A percentile compares a stretch with the other conserved stretches of the same genome.
These are phyloP conservation scores for Aspergillus calidoustus DNA, from an alignment of 2,329 filamentous ascomycete genomes.

Conservation along the genomic window DNA sequence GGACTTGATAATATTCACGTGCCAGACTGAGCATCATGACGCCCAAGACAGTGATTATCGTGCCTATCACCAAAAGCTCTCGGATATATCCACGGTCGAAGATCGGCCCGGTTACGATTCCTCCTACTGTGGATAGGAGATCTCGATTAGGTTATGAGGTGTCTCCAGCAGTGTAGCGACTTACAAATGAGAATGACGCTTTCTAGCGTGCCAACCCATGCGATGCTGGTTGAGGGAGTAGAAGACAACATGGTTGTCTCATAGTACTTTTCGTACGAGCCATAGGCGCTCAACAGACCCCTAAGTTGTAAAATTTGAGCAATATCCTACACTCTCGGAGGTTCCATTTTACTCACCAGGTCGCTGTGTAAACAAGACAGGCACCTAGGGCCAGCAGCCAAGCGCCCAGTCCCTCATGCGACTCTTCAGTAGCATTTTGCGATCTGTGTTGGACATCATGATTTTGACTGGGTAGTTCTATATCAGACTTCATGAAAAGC, in stretches of 20 bases:
- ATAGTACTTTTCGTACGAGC: constrained; percentile 17
- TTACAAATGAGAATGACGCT: too few species aligned
- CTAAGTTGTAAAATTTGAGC: neutral
- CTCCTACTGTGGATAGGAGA: too few species aligned
- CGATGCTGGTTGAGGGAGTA: constrained; percentile 7
- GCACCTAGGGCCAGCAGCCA: constrained; percentile 13
- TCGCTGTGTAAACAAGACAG: constrained; percentile 14
- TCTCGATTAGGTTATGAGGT: too few species aligned
- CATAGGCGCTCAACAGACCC: constrained; percentile 16
- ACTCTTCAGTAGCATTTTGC: neutral
- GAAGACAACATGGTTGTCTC: constrained; percentile 12
- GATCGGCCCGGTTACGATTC: too few species aligned
- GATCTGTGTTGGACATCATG: neutral
- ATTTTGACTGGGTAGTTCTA: too few species aligned
- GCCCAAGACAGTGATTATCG: neutral
- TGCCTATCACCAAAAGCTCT: too few species aligned
- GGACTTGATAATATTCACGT: constrained; percentile 23
- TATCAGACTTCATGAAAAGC: too few species aligned
- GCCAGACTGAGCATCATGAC: constrained; percentile 21
- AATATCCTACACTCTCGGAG: too few species aligned
- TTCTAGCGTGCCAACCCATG: neutral
- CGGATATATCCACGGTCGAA: too few species aligned
- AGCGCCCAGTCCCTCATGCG: constrained; percentile 4
- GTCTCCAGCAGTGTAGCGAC: too few species aligned
- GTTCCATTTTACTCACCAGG: constrained; percentile 8